Conservation (phyloP, 2,329 filamentous ascomycete genomes). For the Xylariaceae sp. region DNA sequence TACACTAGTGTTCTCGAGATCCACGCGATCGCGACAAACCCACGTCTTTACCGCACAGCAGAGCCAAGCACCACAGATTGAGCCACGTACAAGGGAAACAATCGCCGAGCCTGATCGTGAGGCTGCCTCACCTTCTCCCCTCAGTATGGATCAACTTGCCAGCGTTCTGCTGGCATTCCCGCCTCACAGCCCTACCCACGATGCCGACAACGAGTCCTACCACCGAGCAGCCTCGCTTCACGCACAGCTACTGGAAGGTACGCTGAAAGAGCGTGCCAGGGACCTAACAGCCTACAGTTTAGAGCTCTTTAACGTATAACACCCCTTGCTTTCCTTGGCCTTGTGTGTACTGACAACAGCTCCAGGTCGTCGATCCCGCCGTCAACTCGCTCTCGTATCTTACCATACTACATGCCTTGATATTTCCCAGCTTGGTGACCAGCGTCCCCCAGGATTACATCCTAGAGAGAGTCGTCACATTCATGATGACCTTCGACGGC, state of each 20-base stretch:
- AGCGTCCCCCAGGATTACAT: conserved; percentile 29
- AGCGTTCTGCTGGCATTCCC: conserved; percentile 43
- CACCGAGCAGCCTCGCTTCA: conserved; percentile 41
- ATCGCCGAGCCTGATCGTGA: not conserved
- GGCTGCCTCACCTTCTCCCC: not conserved
- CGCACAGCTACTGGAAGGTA: conserved; percentile 35
- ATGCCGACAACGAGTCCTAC: conserved; percentile 36
- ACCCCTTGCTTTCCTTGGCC: not conserved
- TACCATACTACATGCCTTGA: conserved; percentile 41
- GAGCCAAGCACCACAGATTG: not conserved
- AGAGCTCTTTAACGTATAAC: conserved; percentile 39
- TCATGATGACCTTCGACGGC: conserved; percentile 47
- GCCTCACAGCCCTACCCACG: conserved; percentile 24
- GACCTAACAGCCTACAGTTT: conserved; percentile 35
- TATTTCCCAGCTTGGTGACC: conserved; percentile 34
- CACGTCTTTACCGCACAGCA: not conserved
- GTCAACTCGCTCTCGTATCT: conserved; percentile 51
- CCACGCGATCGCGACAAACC: not conserved
- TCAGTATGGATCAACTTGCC: conserved; percentile 38
- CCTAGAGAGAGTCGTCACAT: conserved; percentile 41
- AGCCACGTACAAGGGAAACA: not conserved
- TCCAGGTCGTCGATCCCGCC: conserved; percentile 45
- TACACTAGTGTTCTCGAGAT: not conserved
- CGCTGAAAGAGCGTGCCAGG: conserved; percentile 35
- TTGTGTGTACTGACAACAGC: conserved; percentile 2